phyloP scores from a whole-genome alignment of 2,329 filamentous ascomycete species.

The Bimuria novae-zelandiae region DNA sequence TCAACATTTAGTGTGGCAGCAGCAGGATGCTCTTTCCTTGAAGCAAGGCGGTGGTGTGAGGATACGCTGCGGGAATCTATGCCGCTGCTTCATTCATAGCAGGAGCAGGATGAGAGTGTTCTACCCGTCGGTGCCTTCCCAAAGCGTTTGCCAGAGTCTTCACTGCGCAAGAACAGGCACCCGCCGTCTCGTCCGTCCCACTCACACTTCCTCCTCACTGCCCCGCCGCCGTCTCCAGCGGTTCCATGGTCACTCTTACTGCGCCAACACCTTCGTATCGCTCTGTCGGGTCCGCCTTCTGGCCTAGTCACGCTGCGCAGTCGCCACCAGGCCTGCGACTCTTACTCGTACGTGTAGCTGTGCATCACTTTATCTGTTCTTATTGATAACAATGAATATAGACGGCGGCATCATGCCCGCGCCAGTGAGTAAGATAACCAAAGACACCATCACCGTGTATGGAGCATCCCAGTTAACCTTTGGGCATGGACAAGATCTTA shows the following conservation, averaged over 20 bases:
- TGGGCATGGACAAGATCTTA: neutral
- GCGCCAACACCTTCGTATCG: neutral
- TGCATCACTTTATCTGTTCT: neutral
- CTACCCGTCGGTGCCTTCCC: constrained; percentile 4
- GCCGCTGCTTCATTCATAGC: neutral
- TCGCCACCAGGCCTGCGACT: neutral
- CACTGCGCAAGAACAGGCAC: neutral
- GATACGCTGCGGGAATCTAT: neutral
- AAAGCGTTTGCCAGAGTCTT: neutral
- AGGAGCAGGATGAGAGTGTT: neutral
- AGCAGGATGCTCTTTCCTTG: neutral
- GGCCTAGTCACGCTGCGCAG: neutral
- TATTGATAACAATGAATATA: neutral
- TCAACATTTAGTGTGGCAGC: neutral
- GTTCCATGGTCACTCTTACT: neutral
- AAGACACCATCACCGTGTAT: neutral
- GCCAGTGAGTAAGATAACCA: neutral
- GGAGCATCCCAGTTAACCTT: neutral
- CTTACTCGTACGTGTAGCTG: neutral
- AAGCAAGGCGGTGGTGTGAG: neutral
- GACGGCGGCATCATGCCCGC: neutral
- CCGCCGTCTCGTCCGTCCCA: neutral
- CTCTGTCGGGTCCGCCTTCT: neutral
- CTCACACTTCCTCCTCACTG: neutral
- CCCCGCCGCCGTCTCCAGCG: neutral